phyloP scores from a whole-genome alignment of 495 filamentous ascomycete species.

The Pyrenula massariospora region DNA sequence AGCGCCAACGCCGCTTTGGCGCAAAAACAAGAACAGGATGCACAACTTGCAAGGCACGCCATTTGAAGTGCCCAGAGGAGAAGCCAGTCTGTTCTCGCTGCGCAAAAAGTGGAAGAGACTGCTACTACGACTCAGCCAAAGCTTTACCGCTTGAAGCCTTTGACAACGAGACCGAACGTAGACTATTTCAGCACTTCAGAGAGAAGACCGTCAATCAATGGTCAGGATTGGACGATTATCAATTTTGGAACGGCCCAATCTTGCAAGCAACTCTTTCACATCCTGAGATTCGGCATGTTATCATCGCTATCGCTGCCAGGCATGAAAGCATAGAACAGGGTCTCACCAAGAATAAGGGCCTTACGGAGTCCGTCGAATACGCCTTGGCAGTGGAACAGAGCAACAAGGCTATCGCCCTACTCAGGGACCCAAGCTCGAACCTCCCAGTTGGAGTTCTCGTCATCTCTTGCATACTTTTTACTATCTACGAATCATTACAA shows the following conservation, averaged over 20 bases:
- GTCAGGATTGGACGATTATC: conserved; percentile 33
- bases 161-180: conserved; percentile 23
- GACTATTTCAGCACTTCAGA: conserved; percentile 49
- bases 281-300: conserved; percentile 46
- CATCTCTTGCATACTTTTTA: conserved; percentile 44
- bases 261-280: conserved; percentile 46
- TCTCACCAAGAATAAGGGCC: neutral
- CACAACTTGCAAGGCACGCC: conserved; percentile 43
- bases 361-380: conserved; percentile 29
- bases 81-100: conserved; percentile 45
- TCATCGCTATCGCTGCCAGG: conserved; percentile 48
- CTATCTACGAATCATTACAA: conserved; percentile 38
- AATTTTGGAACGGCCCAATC: conserved; percentile 39
- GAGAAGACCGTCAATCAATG: conserved; percentile 31
- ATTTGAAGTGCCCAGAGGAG: conserved; percentile 55
- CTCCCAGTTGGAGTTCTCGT: conserved; percentile 27
- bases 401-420: neutral
- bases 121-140: conserved; percentile 4
- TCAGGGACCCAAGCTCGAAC: conserved; percentile 2
- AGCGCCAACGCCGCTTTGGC: neutral
- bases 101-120: conserved; percentile 32
- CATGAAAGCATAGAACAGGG: conserved; percentile 42
- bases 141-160: neutral
- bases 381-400: conserved; percentile 31
- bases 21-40: conserved; percentile 31